phyloP scores from a whole-genome alignment of 306 rosid species.

The Lablab purpureus region DNA sequence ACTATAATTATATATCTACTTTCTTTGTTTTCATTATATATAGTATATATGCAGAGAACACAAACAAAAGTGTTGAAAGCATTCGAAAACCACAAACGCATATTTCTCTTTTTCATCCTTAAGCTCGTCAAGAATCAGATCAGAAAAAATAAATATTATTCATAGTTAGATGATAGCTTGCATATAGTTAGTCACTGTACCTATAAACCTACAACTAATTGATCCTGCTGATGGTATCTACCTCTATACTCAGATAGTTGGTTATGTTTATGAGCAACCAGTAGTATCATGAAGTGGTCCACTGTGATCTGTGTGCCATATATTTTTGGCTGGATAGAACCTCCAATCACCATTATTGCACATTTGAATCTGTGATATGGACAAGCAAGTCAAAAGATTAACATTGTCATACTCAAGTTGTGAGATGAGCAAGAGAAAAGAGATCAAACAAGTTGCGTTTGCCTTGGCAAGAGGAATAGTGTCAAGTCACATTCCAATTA shows the following conservation, averaged over 20 bases:
- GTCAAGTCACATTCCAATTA: conserved; percentile 51
- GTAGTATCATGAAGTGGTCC: conserved; percentile 55
- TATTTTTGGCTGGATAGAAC: conserved; percentile 49
- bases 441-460: conserved; percentile 41
- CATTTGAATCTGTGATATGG: conserved; percentile 35
- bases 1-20: background rate
- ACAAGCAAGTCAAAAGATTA: conserved; percentile 49
- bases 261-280: conserved; percentile 47
- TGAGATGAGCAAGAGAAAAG: conserved; percentile 30
- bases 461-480: conserved; percentile 46
- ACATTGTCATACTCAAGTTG: conserved; percentile 42
- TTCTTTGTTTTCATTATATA: conserved; percentile 17
- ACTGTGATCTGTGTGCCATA: conserved; percentile 38
- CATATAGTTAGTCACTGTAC: background rate
- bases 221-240: conserved; percentile 26
- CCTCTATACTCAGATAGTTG: conserved; percentile 41
- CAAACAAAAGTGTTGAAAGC: conserved; percentile 9
- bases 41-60: background rate
- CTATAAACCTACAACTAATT: conserved; percentile 33
- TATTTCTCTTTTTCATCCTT: background rate
- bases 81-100: conserved; percentile 1
- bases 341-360: conserved; percentile 45
- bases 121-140: background rate
- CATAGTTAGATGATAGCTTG: conserved; percentile 1
- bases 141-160: background rate